These are phyloP conservation scores for Flaveria floridana DNA, from an alignment of 140 eudicot species.

Conservation along the genomic window DNA sequence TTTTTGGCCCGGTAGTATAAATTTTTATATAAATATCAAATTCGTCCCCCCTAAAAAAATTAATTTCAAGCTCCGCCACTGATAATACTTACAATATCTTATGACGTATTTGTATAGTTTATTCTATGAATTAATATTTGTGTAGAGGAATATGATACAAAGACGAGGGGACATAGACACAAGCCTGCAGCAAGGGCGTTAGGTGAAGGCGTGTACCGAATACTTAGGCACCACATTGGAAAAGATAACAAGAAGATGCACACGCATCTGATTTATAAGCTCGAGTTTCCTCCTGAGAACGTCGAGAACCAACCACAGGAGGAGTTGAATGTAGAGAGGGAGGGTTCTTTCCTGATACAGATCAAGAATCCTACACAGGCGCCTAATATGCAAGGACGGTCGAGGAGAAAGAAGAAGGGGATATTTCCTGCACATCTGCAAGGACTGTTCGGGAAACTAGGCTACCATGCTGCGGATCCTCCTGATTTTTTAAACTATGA, in stretches of 20 bases:
- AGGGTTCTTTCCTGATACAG: constrained; percentile 61
- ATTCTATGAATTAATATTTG: not conserved
- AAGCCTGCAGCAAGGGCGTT: constrained; percentile 51
- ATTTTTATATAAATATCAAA: no score
- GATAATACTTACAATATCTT: no score
- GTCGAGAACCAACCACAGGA: constrained; percentile 44
- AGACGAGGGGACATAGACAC: constrained; percentile 60
- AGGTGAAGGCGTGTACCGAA: constrained; percentile 68
- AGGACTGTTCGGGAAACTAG: constrained; percentile 47
- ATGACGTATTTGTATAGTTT: no score
- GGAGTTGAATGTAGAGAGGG: constrained; percentile 48
- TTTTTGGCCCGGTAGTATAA: no score
- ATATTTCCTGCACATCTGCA: constrained; percentile 68
- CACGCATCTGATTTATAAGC: constrained; percentile 70
- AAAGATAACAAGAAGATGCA: constrained; percentile 37
- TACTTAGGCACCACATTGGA: constrained; percentile 45
- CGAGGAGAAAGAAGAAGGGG: constrained; percentile 51
- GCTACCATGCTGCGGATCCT: constrained; percentile 63
- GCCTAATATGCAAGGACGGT: constrained; percentile 10
- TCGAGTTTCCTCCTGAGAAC: constrained; percentile 46
- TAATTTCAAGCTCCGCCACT: no score
- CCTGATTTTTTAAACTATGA: constrained; percentile 72
- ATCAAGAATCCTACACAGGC: constrained; percentile 54
- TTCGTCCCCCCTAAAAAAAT: no score
- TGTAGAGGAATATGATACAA: constrained; percentile 51